Percentiles rank a stretch among this genome's conserved stretches.
These are phyloP conservation scores for Danielia reshetovae DNA, from an alignment of 805 yeast species.

Conservation along the genomic window DNA sequence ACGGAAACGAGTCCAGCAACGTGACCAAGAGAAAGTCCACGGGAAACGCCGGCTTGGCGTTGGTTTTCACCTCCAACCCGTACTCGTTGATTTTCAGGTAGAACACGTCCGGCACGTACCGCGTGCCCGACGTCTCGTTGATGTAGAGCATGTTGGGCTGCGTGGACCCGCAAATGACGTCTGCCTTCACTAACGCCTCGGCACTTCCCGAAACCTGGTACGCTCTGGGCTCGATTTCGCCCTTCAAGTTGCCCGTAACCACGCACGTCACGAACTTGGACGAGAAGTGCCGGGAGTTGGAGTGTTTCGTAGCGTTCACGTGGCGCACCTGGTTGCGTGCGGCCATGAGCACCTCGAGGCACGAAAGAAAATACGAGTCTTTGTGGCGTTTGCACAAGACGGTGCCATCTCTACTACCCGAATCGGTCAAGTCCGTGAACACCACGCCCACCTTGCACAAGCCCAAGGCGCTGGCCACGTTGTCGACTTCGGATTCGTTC, in stretches of 20 bases:
- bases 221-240: constrained; percentile 86
- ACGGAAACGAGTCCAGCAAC: constrained; percentile 89
- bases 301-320: constrained; percentile 62
- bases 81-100: constrained; percentile 85
- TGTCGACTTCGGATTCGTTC: constrained; percentile 49
- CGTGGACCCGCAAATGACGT: constrained; percentile 79
- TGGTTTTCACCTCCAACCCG: constrained; percentile 77
- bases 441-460: constrained; percentile 73
- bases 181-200: constrained; percentile 84
- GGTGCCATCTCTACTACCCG: constrained; percentile 82
- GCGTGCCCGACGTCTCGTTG: constrained; percentile 61
- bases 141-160: constrained; percentile 86
- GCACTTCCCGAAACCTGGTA: constrained; percentile 88
- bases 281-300: constrained; percentile 62
- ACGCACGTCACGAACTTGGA: constrained; percentile 94
- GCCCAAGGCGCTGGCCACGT: constrained; percentile 56
- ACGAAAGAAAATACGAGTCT: constrained; percentile 83
- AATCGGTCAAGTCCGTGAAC: constrained; percentile 85
- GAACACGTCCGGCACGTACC: constrained; percentile 94
- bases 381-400: constrained; percentile 92
- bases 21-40: constrained; percentile 61
- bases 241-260: constrained; percentile 79
- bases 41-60: constrained; percentile 35
- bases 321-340: constrained; percentile 67
- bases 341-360: constrained; percentile 83